A percentile compares a stretch with the other conserved stretches of the same genome.
These are phyloP conservation scores for Aschersonia sp. DNA, from an alignment of 2,329 filamentous ascomycete genomes.

Conservation along the genomic window DNA sequence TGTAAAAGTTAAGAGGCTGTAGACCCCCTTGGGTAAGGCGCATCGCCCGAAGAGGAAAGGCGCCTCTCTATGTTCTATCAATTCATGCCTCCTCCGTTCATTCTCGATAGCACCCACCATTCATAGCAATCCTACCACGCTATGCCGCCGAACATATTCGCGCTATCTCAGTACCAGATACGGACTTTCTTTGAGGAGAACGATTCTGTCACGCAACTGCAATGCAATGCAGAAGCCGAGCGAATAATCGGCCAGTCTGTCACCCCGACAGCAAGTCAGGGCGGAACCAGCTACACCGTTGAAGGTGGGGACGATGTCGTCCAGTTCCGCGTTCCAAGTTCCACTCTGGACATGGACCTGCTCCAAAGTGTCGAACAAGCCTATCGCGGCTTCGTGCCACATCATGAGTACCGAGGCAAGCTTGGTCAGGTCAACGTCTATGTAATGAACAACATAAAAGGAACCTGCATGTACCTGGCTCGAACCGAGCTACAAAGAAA, in stretches of 20 bases:
- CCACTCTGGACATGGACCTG: conserved; percentile 1
- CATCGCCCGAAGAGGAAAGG: too few species aligned
- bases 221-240: neutral
- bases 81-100: neutral
- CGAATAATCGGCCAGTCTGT: neutral
- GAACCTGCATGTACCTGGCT: conserved; percentile 1
- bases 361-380: conserved; percentile 1
- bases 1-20: too few species aligned
- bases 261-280: neutral
- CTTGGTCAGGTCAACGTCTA: conserved; percentile 2
- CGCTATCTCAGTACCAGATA: neutral
- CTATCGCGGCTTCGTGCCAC: conserved; percentile 2
- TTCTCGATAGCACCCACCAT: neutral
- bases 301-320: conserved; percentile 1
- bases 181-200: neutral
- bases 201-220: neutral
- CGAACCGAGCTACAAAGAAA: neutral
- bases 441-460: conserved; percentile 1
- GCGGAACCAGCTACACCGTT: conserved; percentile 3
- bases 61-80: too few species aligned
- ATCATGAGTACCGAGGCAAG: neutral
- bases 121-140: neutral
- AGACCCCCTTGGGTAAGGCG: too few species aligned
- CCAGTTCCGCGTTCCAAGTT: conserved; percentile 1
- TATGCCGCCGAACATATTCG: neutral